phyloP scores from a whole-genome alignment of 805 yeast genomes.

The Wickerhamomyces chaumierensis region DNA sequence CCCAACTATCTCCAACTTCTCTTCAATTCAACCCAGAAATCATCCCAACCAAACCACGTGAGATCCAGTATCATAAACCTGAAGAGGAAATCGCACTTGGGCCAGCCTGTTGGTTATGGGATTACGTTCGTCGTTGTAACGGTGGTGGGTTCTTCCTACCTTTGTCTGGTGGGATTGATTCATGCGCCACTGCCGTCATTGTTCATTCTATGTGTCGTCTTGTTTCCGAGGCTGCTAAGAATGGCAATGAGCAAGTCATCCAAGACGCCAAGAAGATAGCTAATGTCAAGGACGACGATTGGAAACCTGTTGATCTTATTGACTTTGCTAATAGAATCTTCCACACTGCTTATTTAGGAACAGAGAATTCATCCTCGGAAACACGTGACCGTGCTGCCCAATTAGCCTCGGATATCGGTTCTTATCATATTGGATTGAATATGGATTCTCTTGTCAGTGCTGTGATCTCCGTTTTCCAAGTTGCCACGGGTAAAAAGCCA shows the following conservation, averaged over 20 bases:
- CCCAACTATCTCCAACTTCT: conserved; percentile 50
- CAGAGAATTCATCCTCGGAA: conserved; percentile 80
- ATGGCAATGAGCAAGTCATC: conserved; percentile 70
- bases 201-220: conserved; percentile 90
- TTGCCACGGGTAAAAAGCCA: conserved; percentile 86
- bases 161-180: conserved; percentile 93
- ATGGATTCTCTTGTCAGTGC: conserved; percentile 80
- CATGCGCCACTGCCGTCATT: conserved; percentile 94
- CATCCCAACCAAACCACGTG: conserved; percentile 41
- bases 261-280: conserved; percentile 64
- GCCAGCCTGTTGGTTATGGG: conserved; percentile 99
- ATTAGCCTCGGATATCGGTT: conserved; percentile 65
- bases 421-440: conserved; percentile 84
- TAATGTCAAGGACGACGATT: conserved; percentile 35
- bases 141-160: conserved; percentile 92
- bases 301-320: conserved; percentile 63
- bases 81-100: conserved; percentile 97
- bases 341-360: conserved; percentile 93
- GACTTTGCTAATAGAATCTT: conserved; percentile 70
- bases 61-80: conserved; percentile 60
- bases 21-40: conserved; percentile 50
- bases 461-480: conserved; percentile 65
- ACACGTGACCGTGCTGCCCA: conserved; percentile 76
- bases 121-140: conserved; percentile 81
- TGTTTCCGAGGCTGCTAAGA: conserved; percentile 55